Conservation (phyloP, 2,329 filamentous ascomycete species). For the Biscogniauxia mediterranea region DNA sequence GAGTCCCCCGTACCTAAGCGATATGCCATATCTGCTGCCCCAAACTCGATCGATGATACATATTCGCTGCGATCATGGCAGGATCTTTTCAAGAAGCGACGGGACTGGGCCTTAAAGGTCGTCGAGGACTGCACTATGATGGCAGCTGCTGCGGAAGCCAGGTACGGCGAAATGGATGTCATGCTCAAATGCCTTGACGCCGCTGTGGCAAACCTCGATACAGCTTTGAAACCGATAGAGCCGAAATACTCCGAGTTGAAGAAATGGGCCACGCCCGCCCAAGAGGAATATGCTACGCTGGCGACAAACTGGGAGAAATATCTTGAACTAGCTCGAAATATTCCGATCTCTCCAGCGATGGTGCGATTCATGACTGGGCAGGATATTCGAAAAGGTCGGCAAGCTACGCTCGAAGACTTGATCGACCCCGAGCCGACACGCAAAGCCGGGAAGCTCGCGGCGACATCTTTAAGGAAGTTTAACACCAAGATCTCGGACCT, state of each 20-base stretch:
- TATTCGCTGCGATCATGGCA: slow-evolving; percentile 86
- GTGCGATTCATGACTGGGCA: slow-evolving; percentile 61
- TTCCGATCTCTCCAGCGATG: slow-evolving; percentile 66
- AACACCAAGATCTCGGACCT: slow-evolving; percentile 58
- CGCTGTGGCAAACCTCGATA: slow-evolving; percentile 80
- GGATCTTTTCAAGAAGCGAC: slow-evolving; percentile 75
- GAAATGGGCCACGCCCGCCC: slow-evolving; percentile 66
- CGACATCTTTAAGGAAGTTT: slow-evolving; percentile 58
- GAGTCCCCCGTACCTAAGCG: slow-evolving; percentile 52
- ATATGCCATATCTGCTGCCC: slow-evolving; percentile 63
- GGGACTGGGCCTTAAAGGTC: slow-evolving; percentile 73
- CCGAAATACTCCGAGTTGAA: slow-evolving; percentile 69
- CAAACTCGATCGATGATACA: slow-evolving; percentile 79
- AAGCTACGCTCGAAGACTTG: slow-evolving; percentile 68
- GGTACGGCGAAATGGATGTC: slow-evolving; percentile 70
- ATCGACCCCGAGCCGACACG: slow-evolving; percentile 72
- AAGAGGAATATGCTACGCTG: slow-evolving; percentile 65
- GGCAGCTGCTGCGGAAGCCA: slow-evolving; percentile 59
- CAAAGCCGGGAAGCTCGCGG: slow-evolving; percentile 66
- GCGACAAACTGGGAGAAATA: slow-evolving; percentile 67
- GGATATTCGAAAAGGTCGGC: slow-evolving; percentile 42
- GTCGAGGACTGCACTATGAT: slow-evolving; percentile 68
- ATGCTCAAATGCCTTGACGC: slow-evolving; percentile 80
- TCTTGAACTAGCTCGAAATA: slow-evolving; percentile 60
- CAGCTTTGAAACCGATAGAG: slow-evolving; percentile 69